Conservation (phyloP, 1,139 yeast species). For the Hyphopichia fennica region DNA sequence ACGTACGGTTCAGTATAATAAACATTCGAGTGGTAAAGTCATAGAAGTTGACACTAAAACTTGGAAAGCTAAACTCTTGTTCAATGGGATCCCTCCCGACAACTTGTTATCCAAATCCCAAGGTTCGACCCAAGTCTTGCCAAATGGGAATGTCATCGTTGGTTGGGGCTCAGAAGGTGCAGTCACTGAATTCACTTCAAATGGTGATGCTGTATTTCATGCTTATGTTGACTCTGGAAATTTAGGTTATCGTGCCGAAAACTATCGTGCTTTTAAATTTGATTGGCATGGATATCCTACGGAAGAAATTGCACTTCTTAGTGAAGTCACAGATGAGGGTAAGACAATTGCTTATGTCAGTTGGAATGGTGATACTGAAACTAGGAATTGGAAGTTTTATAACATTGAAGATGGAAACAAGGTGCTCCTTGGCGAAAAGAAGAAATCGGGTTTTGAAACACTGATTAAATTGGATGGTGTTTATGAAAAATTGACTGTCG, state of each 20-base stretch:
- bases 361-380: conserved; percentile 42
- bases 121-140: conserved; percentile 35
- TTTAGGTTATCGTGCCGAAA: conserved; percentile 24
- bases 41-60: conserved; percentile 29
- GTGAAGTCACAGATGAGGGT: conserved; percentile 14
- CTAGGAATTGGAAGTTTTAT: conserved; percentile 28
- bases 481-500: conserved; percentile 16
- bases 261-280: conserved; percentile 37
- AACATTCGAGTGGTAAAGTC: conserved; percentile 32
- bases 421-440: conserved; percentile 17
- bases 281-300: conserved; percentile 36
- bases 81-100: conserved; percentile 24
- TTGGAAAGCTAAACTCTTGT: conserved; percentile 27
- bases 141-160: conserved; percentile 36
- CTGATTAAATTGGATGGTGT: conserved; percentile 8
- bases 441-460: conserved; percentile 32
- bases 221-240: conserved; percentile 34
- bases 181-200: conserved; percentile 29
- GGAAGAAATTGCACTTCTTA: conserved; percentile 29
- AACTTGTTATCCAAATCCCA: conserved; percentile 33
- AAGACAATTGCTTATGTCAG: conserved; percentile 27
- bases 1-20: conserved; percentile 17
- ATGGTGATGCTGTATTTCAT: conserved; percentile 30
- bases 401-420: conserved; percentile 13
- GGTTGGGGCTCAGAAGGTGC: conserved; percentile 44